These are phyloP conservation scores for Thielaviopsis euricoi DNA, from an alignment of 2,329 filamentous ascomycete genomes.

Conservation along the genomic window DNA sequence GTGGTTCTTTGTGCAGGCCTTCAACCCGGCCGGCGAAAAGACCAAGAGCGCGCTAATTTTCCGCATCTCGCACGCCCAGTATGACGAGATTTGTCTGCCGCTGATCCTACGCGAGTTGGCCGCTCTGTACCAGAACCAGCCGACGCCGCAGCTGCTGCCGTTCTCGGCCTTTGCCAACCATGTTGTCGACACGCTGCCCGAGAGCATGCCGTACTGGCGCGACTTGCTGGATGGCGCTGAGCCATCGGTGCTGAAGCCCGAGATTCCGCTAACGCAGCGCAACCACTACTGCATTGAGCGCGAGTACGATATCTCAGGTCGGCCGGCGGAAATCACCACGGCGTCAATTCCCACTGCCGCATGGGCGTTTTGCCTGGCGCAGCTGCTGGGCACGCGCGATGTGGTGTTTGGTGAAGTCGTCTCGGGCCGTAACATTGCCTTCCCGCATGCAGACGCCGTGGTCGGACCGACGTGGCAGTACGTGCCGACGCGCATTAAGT, in stretches of 20 bases:
- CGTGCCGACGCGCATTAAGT: slow-evolving; percentile 43
- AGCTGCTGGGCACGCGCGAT: slow-evolving; percentile 33
- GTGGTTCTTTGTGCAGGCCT: slow-evolving; percentile 33
- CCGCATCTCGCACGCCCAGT: slow-evolving; percentile 52
- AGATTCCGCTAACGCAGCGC: slow-evolving; percentile 20
- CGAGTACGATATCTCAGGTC: slow-evolving; percentile 28
- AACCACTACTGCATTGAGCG: slow-evolving; percentile 26
- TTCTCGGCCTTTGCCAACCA: slow-evolving; percentile 32
- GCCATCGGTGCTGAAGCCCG: slow-evolving; percentile 26
- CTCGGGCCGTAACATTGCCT: slow-evolving; percentile 43
- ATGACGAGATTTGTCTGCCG: slow-evolving; percentile 51
- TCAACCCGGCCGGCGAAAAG: slow-evolving; percentile 13
- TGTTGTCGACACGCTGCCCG: slow-evolving; percentile 24
- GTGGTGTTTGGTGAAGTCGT: slow-evolving; percentile 52
- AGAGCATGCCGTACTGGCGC: slow-evolving; percentile 44
- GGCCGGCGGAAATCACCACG: slow-evolving; percentile 39
- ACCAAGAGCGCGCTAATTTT: slow-evolving; percentile 31
- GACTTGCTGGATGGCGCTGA: slow-evolving; percentile 38
- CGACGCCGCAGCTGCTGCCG: slow-evolving; percentile 18
- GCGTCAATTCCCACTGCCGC: slow-evolving; percentile 51
- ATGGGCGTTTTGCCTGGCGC: slow-evolving; percentile 47
- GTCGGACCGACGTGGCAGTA: slow-evolving; percentile 53
- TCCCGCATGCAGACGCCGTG: slow-evolving; percentile 33
- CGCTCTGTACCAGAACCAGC: slow-evolving; percentile 22
- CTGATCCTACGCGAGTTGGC: slow-evolving; percentile 44